A percentile compares a stretch with the other conserved stretches of the same genome.
These are phyloP conservation scores for Diaporthe vaccinii DNA, from an alignment of 2,329 filamentous ascomycete genomes.

Conservation along the genomic window DNA sequence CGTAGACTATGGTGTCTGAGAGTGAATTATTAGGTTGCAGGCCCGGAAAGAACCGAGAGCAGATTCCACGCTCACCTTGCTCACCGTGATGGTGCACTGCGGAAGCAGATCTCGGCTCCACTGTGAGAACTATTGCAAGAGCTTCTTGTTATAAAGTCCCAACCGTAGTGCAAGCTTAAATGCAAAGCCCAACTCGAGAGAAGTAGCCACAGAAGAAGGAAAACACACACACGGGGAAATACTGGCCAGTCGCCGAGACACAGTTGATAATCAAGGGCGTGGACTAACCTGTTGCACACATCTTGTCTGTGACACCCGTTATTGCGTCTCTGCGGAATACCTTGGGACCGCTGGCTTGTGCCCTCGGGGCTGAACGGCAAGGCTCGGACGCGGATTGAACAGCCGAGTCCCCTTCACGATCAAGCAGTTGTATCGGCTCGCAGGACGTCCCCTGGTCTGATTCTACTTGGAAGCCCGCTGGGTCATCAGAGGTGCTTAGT, in stretches of 20 bases:
- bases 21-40: neutral
- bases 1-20: conserved; percentile 77
- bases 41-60: conserved; percentile 17
- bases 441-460: conserved; percentile 54
- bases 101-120: conserved; percentile 72
- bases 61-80: conserved; percentile 63
- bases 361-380: conserved; percentile 41
- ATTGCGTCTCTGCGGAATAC: conserved; percentile 67
- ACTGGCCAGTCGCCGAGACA: neutral
- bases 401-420: conserved; percentile 31
- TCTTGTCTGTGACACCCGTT: conserved; percentile 72
- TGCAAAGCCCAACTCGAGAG: neutral
- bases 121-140: conserved; percentile 66
- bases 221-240: neutral
- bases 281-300: conserved; percentile 74
- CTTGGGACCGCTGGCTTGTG: conserved; percentile 47
- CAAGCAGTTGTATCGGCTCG: conserved; percentile 40
- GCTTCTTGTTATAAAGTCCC: conserved; percentile 45
- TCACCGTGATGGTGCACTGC: conserved; percentile 78
- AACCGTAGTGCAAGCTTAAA: conserved; percentile 20
- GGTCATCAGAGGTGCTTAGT: conserved; percentile 1
- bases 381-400: neutral
- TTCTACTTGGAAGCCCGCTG: conserved; percentile 4
- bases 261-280: neutral
- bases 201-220: neutral